Conservation (phyloP, 495 filamentous ascomycete species). For the Bathelium albidoporum region DNA sequence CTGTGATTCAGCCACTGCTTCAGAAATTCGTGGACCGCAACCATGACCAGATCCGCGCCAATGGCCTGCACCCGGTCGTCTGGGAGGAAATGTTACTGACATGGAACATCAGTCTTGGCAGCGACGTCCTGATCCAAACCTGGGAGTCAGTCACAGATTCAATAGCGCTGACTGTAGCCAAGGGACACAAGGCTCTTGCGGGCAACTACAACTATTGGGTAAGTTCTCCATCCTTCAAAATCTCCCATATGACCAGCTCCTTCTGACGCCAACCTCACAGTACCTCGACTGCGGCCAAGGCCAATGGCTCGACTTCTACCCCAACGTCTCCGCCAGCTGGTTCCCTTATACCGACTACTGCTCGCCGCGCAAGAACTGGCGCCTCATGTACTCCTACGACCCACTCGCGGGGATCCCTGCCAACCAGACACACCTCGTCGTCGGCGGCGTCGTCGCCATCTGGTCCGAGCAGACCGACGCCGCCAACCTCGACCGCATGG, state of each 20-base stretch:
- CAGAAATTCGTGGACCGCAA: slow-evolving; percentile 60
- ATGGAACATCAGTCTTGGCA: slow-evolving; percentile 60
- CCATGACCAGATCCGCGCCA: slow-evolving; percentile 46
- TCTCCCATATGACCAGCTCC: no score
- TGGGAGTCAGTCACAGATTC: slow-evolving; percentile 50
- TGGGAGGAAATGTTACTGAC: slow-evolving; percentile 76
- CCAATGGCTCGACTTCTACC: slow-evolving; percentile 59
- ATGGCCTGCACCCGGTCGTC: slow-evolving; percentile 56
- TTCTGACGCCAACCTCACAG: slow-evolving; percentile 25
- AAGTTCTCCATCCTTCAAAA: slow-evolving; percentile 20
- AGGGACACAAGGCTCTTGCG: slow-evolving; percentile 56
- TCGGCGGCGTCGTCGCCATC: slow-evolving; percentile 67
- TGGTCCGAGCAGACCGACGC: slow-evolving; percentile 73
- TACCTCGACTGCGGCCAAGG: slow-evolving; percentile 76
- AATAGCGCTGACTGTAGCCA: slow-evolving; percentile 42
- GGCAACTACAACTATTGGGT: slow-evolving; percentile 72
- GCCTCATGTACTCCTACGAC: slow-evolving; percentile 66
- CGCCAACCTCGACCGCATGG: slow-evolving; percentile 53
- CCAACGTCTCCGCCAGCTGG: slow-evolving; percentile 32
- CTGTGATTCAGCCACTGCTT: slow-evolving; percentile 56
- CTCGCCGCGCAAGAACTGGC: slow-evolving; percentile 62
- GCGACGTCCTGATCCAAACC: slow-evolving; percentile 58
- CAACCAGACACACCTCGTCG: slow-evolving; percentile 48
- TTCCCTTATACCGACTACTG: slow-evolving; percentile 74
- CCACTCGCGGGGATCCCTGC: slow-evolving; percentile 50